phyloP scores from a whole-genome alignment of 2,329 filamentous ascomycete species.

The Thelonectria discophora region DNA sequence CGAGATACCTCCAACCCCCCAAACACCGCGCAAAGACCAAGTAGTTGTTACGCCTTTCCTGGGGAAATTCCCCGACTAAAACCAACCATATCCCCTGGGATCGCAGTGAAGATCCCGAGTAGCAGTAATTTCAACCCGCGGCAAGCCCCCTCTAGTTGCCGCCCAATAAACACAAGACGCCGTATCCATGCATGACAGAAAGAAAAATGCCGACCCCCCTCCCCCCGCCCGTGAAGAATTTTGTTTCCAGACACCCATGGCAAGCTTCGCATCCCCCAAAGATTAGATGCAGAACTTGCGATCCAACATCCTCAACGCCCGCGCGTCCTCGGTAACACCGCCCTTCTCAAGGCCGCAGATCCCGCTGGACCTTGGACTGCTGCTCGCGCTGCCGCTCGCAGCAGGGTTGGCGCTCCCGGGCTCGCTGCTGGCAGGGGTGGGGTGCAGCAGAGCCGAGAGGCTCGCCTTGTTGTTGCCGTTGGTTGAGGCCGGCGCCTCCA shows the following conservation, averaged over 20 bases:
- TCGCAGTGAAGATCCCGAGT: slow-evolving; percentile 35
- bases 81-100: slow-evolving; percentile 27
- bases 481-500: slow-evolving; percentile 36
- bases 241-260: background rate
- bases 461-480: slow-evolving; percentile 54
- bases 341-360: slow-evolving; percentile 44
- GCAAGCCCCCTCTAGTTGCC: slow-evolving; percentile 33
- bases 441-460: slow-evolving; percentile 61
- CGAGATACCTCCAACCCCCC: slow-evolving; percentile 9
- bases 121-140: slow-evolving; percentile 38
- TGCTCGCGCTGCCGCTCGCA: slow-evolving; percentile 54
- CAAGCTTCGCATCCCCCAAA: background rate
- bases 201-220: slow-evolving; percentile 15
- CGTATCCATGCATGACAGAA: slow-evolving; percentile 39
- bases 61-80: slow-evolving; percentile 13
- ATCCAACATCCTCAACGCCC: slow-evolving; percentile 73
- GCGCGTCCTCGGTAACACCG: slow-evolving; percentile 69
- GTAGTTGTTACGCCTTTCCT: slow-evolving; percentile 16
- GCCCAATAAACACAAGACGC: slow-evolving; percentile 35
- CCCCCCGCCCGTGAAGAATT: slow-evolving; percentile 9
- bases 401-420: slow-evolving; percentile 55
- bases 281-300: slow-evolving; percentile 58
- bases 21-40: slow-evolving; percentile 28
- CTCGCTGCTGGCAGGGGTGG: slow-evolving; percentile 57
- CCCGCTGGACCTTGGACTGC: slow-evolving; percentile 47